A percentile compares a stretch with the other conserved stretches of the same genome.
Evolutionary conservation across 257 asterid genomes (phyloP).

Genomic region (Asclepias syriaca): DNA sequence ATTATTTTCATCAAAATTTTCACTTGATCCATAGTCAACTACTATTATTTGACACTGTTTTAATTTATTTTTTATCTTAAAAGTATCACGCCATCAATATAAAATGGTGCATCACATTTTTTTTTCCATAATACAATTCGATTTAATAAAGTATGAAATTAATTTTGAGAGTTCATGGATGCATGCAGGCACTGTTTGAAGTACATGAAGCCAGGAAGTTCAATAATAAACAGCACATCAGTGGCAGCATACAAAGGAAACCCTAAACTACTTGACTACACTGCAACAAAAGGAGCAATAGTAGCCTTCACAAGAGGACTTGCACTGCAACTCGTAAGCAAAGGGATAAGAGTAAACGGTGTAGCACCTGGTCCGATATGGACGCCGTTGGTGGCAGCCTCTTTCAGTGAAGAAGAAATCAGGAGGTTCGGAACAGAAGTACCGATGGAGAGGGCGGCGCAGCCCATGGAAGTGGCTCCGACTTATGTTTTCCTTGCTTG

Average conservation of each 20-base stretch:
- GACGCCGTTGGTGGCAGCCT: conserved; percentile 72
- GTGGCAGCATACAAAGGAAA: conserved; percentile 65
- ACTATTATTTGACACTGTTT: too few relatives aligned
- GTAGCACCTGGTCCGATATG: conserved; percentile 84
- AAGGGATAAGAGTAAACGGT: conserved; percentile 64
- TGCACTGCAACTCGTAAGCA: conserved; percentile 43
- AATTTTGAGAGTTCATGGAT: background rate
- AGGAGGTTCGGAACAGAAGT: conserved; percentile 44
- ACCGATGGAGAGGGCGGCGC: conserved; percentile 80
- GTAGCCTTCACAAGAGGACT: conserved; percentile 70
- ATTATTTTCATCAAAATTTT: too few relatives aligned
- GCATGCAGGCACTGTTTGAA: conserved; percentile 52
- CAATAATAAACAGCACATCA: conserved; percentile 67
- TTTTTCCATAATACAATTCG: too few relatives aligned
- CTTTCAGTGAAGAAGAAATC: conserved; percentile 50
- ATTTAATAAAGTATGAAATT: background rate
- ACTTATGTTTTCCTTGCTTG: conserved; percentile 64
- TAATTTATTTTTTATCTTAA: too few relatives aligned
- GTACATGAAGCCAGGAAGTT: conserved; percentile 67
- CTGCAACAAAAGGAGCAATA: conserved; percentile 70
- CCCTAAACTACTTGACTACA: conserved; percentile 53
- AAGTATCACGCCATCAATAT: too few relatives aligned
- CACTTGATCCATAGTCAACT: too few relatives aligned
- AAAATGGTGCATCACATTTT: too few relatives aligned
- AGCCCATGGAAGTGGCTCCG: conserved; percentile 73